Base-by-base conservation (phyloP, 805 yeast species). In the Metschnikowia matae region DNA sequence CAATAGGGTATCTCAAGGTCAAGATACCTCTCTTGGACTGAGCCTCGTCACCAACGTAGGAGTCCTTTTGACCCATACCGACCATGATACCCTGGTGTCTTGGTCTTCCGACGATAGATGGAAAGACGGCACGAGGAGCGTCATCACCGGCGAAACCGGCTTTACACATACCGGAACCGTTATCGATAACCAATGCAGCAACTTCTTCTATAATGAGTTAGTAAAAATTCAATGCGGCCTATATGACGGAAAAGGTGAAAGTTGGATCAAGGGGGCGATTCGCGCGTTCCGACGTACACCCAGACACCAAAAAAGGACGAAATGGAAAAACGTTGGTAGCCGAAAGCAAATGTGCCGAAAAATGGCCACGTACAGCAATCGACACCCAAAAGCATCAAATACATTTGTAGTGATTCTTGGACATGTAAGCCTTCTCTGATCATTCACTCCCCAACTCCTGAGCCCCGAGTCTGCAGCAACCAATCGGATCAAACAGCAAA, bases 61-160 rank as follows among this genome's bases (percentile, higher is more conserved):
- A 92, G 81, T 94, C 99, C 82, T 94, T 94, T 82, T 94, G 98
- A 75, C 97, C 97, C 97, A 94, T 90, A 78, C 99, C 99, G 66
- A 92, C 98, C 97, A 91, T 91, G 83, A 90, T 91, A 85, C 98
- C 98, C 78, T 94, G 98, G 77, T 94, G 99, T 85, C 96, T 91
- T 82, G 99, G 98, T 82, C 99, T 94, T 81, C 99, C 99, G 61
- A 92, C 99, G 70, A 94, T 92, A 57, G 98, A 94, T 71, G 99
- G 99, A 92, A 94, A 94, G 65, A 94, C 99, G 69, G 99, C 98
- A 78, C 97, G 88, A 73, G 99, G 99, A 61, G 98, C 98, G 81
- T 94, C 99, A 73, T 94, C 98, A 82, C 99, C 99, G 84, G 99
- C 98, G 75, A 91, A 94, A 79, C 99, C 99, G 92, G 99, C 99